Conservation (phyloP, 1,139 yeast species). For the Zhuliangozyma blackwelliae region DNA sequence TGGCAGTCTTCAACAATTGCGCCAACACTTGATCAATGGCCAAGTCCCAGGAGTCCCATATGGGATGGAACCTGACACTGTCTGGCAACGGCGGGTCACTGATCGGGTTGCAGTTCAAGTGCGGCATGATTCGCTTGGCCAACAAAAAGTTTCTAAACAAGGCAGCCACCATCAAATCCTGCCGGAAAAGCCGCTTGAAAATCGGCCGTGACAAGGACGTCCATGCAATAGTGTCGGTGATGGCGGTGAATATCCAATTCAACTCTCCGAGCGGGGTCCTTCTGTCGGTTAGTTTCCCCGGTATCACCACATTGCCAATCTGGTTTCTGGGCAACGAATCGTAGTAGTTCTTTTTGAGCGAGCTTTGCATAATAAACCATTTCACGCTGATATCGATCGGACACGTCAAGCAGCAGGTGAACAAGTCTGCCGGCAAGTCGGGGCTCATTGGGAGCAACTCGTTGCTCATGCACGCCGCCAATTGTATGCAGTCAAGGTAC, state of each 20-base stretch:
- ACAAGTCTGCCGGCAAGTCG: constrained; percentile 90
- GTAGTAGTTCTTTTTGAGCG: constrained; percentile 61
- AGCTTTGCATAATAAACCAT: constrained; percentile 87
- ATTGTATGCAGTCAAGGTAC: constrained; percentile 83
- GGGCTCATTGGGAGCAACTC: constrained; percentile 92
- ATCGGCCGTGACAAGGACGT: constrained; percentile 83
- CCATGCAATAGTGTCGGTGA: constrained; percentile 98
- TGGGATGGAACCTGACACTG: constrained; percentile 70
- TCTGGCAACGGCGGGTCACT: constrained; percentile 94
- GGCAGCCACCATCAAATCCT: constrained; percentile 96
- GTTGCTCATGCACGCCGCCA: constrained; percentile 88
- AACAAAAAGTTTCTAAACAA: constrained; percentile 84
- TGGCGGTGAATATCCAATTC: constrained; percentile 97
- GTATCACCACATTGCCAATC: constrained; percentile 65
- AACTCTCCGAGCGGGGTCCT: constrained; percentile 94
- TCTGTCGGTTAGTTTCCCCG: constrained; percentile 88
- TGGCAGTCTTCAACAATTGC: constrained; percentile 47
- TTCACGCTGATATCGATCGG: constrained; percentile 93
- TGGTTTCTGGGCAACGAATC: constrained; percentile 48
- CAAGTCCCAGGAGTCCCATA: constrained; percentile 99
- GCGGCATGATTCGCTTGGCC: constrained; percentile 93
- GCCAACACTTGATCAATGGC: constrained; percentile 92
- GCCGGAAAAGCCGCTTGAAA: constrained; percentile 86
- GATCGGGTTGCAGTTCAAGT: constrained; percentile 88
- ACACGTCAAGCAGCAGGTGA: constrained; percentile 91